Conservation (phyloP, 306 rosid genomes). For the Biancaea sappan region DNA sequence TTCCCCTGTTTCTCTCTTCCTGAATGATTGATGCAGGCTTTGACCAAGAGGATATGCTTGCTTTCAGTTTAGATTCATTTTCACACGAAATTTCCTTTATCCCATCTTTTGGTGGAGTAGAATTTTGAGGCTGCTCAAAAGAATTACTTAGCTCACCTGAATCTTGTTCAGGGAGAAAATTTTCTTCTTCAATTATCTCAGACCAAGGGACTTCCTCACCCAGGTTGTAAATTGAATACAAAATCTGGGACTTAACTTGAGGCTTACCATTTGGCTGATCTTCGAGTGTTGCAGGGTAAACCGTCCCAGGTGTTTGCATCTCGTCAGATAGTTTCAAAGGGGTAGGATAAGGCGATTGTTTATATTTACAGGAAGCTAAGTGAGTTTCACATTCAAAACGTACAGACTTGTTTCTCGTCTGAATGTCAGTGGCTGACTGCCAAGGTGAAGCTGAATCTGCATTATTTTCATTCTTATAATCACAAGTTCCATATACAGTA, state of each 20-base stretch:
- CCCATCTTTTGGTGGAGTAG: constrained; percentile 43
- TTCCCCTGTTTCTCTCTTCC: constrained; percentile 48
- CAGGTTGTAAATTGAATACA: constrained; percentile 49
- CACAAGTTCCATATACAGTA: constrained; percentile 11
- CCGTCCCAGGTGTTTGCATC: constrained; percentile 90
- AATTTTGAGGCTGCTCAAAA: constrained; percentile 43
- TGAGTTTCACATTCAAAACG: constrained; percentile 66
- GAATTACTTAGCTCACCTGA: constrained; percentile 48
- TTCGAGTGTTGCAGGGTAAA: constrained; percentile 49
- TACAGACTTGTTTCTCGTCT: constrained; percentile 56
- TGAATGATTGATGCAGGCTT: constrained; percentile 55
- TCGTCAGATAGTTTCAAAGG: constrained; percentile 72
- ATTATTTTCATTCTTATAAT: constrained; percentile 20
- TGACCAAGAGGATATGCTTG: constrained; percentile 75
- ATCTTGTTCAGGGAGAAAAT: constrained; percentile 38
- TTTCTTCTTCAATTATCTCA: constrained; percentile 51
- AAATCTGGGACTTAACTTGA: constrained; percentile 63
- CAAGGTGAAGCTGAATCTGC: constrained; percentile 41
- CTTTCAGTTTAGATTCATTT: constrained; percentile 56
- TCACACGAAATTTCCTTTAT: constrained; percentile 42
- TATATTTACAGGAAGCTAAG: constrained; percentile 43
- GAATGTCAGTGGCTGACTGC: constrained; percentile 38
- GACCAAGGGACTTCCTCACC: constrained; percentile 42
- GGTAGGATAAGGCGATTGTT: constrained; percentile 66
- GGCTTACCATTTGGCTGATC: constrained; percentile 48